Percentiles rank a stretch among this genome's conserved stretches.
Evolutionary conservation across 1,284 basidiomycete species (phyloP).

Genomic region (Dichomitus squalens): DNA sequence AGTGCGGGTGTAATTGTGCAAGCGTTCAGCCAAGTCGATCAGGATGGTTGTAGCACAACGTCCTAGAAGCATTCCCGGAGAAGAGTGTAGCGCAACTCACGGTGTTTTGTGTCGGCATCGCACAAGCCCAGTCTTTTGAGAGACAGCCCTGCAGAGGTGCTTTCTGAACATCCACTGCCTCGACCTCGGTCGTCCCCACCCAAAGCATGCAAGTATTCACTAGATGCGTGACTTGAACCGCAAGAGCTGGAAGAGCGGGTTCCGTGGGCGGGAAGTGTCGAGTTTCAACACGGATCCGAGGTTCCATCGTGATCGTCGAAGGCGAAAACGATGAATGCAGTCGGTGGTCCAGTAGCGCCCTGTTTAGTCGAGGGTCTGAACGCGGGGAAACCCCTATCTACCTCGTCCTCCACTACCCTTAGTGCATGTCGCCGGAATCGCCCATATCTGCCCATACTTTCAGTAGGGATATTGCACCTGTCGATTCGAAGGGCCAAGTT

Average conservation of each 20-base stretch:
- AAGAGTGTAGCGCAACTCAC: constrained; percentile 22
- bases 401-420: background rate
- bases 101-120: constrained; percentile 66
- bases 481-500: constrained; percentile 30
- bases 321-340: background rate
- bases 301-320: background rate
- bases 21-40: constrained; percentile 14
- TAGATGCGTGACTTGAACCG: constrained; percentile 69
- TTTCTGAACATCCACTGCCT: constrained; percentile 48
- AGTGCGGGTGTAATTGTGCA: constrained; percentile 8
- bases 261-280: constrained; percentile 49
- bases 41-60: background rate
- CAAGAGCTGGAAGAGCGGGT: constrained; percentile 57
- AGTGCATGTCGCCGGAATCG: constrained; percentile 10
- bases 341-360: background rate
- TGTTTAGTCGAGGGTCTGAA: too few relatives aligned
- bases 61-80: background rate
- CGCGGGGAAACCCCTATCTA: too few relatives aligned
- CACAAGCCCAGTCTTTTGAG: constrained; percentile 81
- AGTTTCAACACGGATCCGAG: constrained; percentile 38
- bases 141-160: constrained; percentile 57
- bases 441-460: constrained; percentile 6
- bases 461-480: constrained; percentile 24
- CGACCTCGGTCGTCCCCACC: constrained; percentile 64
- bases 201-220: constrained; percentile 82